Evolutionary conservation across 2,329 filamentous ascomycete species (phyloP), one percentile per base, ranked within the genome.

Genomic region (Seiridium unicorne): DNA sequence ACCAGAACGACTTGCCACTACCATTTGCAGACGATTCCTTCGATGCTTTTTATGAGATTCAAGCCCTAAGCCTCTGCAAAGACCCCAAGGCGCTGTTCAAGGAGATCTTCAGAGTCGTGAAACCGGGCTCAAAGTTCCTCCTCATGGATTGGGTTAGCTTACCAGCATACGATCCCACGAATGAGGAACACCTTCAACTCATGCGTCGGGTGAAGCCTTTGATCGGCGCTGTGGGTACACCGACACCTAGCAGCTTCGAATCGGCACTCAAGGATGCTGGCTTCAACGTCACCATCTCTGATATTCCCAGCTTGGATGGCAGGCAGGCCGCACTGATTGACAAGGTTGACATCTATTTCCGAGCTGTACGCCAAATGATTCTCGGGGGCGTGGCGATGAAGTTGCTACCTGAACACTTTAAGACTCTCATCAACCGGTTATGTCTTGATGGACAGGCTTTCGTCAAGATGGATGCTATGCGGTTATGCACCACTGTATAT

Each of bases 1-100:
- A 84, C 65, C 81, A 82, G 69, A 84, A 84, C 69, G 72, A 73
- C 48, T 74, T 83, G 38, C 81, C 81, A 1, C 73, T 84, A 1
- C 81, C 81, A 1, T 83, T 84, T 59, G 76, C 69, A 11, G 77
- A 83, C 62, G 70, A 68, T 34, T 75, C 73, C 47, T 83, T 84
- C 66, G 81, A 84, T 60, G 80, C 76, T 36, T 83, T 84, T 61
- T 84, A 79, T 76, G 82, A 78, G 80, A 88, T 78, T 78, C 87
- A 77, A 76, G 87, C 73, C 59, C 81, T 77, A 68, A 86, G 76
- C 74, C 79, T 77, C 36, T 83, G 79, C 74, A 81, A 80, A 62
- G 79, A 84, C 57, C 73, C 79, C 2, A 65, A 72, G 3, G 70
- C 73, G 6, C 73, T 83, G 9, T 82, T 83, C 70, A 70, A 69